phyloP scores from a whole-genome alignment of 768 basidiomycete genomes.

The Lanmaoa pseudosensibilis region DNA sequence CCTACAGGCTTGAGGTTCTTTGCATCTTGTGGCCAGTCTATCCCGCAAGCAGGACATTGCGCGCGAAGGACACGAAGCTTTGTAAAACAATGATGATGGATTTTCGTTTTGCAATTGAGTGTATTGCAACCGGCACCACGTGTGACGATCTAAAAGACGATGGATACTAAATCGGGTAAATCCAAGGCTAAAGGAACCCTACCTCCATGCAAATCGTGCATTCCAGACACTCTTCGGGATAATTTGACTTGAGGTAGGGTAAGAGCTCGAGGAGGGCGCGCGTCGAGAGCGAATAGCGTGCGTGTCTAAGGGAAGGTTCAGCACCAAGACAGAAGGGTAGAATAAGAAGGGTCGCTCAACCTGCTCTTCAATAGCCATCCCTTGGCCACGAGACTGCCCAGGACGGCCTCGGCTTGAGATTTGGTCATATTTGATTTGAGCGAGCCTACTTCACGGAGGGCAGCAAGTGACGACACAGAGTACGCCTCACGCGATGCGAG shows the following conservation, averaged over 20 bases:
- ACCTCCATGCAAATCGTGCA: constrained; percentile 78
- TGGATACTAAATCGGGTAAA: not conserved
- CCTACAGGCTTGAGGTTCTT: constrained; percentile 58
- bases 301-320: constrained; percentile 42
- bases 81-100: constrained; percentile 67
- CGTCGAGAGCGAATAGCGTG: constrained; percentile 74
- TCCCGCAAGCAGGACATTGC: constrained; percentile 57
- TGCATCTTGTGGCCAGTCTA: constrained; percentile 59
- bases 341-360: constrained; percentile 41
- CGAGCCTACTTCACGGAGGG: constrained; percentile 64
- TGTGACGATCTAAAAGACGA: constrained; percentile 58
- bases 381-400: constrained; percentile 80
- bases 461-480: constrained; percentile 75
- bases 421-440: constrained; percentile 70
- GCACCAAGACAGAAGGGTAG: not conserved
- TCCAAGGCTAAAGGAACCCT: constrained; percentile 3
- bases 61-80: constrained; percentile 45
- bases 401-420: constrained; percentile 67
- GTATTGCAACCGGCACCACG: constrained; percentile 63
- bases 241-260: constrained; percentile 72
- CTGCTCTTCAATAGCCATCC: constrained; percentile 78
- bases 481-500: constrained; percentile 71
- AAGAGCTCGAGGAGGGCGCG: constrained; percentile 74
- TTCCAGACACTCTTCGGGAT: constrained; percentile 66
- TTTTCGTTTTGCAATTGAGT: constrained; percentile 57